Evolutionary conservation across 73 alveolate species (phyloP).

Genomic region (Stentor coeruleus): DNA sequence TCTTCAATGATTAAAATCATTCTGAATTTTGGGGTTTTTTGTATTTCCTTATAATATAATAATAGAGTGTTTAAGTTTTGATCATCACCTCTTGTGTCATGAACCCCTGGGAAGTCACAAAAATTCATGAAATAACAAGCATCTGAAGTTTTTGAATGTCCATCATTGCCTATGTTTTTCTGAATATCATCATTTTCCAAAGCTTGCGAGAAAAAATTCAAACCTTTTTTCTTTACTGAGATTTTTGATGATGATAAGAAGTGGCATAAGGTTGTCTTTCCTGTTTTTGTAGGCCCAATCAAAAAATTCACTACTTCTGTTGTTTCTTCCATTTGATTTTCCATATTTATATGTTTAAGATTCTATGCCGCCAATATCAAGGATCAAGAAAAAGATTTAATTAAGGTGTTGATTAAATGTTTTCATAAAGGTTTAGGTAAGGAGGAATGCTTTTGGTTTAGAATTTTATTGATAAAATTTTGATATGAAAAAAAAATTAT

Average conservation of each 20-base stretch:
- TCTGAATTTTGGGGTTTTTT: not conserved
- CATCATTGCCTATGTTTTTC: not conserved
- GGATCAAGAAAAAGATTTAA: not conserved
- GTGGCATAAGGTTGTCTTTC: not conserved
- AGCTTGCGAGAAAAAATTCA: not conserved
- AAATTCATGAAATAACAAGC: not conserved
- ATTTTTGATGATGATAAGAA: not conserved
- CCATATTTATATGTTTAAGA: not conserved
- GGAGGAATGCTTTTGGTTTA: not conserved
- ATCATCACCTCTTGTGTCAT: not conserved
- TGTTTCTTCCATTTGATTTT: not conserved
- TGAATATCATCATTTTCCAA: not conserved
- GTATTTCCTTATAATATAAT: not conserved
- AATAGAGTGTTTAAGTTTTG: not conserved
- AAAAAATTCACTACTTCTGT: no score
- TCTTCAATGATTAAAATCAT: not conserved
- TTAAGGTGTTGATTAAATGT: not conserved
- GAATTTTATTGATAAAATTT: not conserved
- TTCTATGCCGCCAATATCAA: no score
- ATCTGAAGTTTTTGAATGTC: not conserved
- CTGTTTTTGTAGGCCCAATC: not conserved
- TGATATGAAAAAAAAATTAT: no score
- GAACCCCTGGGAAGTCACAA: not conserved
- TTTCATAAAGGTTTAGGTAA: not conserved
- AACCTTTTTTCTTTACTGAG: not conserved